These are phyloP conservation scores for Paramyrothecium roridum DNA, from an alignment of 2,329 filamentous ascomycete genomes.

Conservation along the genomic window DNA sequence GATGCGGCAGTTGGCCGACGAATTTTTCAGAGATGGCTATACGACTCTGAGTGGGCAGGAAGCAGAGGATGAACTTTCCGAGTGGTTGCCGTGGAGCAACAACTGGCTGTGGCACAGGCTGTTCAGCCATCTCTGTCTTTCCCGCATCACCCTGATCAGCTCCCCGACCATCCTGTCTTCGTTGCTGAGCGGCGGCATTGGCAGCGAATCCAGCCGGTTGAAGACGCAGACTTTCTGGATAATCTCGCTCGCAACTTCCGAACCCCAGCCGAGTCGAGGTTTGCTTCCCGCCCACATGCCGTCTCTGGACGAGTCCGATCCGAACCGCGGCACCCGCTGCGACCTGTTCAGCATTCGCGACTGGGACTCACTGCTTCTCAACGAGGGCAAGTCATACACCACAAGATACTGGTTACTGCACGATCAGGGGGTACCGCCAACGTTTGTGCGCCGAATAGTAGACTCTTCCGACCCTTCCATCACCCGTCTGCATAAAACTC, in stretches of 20 bases:
- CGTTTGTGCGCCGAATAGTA: conserved; percentile 53
- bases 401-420: conserved; percentile 57
- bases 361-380: conserved; percentile 65
- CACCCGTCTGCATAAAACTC: conserved; percentile 28
- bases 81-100: conserved; percentile 17
- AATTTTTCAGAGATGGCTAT: too few relatives aligned
- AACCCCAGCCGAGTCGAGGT: background rate
- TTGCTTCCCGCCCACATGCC: conserved; percentile 5
- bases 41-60: conserved; percentile 22
- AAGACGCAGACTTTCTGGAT: conserved; percentile 64
- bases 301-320: conserved; percentile 6
- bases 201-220: conserved; percentile 57
- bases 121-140: conserved; percentile 50
- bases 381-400: conserved; percentile 74
- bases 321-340: conserved; percentile 18
- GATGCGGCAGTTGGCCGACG: too few relatives aligned
- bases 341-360: conserved; percentile 55
- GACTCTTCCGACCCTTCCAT: conserved; percentile 36
- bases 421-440: conserved; percentile 61
- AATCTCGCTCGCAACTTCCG: conserved; percentile 41
- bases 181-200: conserved; percentile 55
- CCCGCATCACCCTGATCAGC: conserved; percentile 54
- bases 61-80: background rate
- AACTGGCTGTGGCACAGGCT: conserved; percentile 55
- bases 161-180: conserved; percentile 60